These are phyloP conservation scores for Lachnellula suecica DNA, from an alignment of 2,329 filamentous ascomycete genomes.

Conservation along the genomic window DNA sequence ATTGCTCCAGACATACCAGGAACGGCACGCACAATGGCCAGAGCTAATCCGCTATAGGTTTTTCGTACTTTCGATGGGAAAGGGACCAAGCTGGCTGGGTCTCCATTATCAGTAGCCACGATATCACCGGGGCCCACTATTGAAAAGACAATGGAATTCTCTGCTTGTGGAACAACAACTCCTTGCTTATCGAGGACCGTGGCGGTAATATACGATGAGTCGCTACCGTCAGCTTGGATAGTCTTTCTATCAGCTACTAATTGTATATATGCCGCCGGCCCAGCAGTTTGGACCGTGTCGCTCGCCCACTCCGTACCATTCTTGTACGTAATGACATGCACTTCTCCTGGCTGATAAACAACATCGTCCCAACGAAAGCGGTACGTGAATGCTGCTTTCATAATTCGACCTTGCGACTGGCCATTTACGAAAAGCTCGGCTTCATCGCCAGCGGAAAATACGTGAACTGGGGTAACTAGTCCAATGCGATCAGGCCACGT, in stretches of 20 bases:
- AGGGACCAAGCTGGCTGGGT: slow-evolving; percentile 43
- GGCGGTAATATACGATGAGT: slow-evolving; percentile 47
- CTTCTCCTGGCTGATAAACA: slow-evolving; percentile 45
- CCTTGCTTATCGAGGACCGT: slow-evolving; percentile 45
- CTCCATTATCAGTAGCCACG: slow-evolving; percentile 51
- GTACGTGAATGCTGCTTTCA: slow-evolving; percentile 38
- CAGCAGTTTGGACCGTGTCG: slow-evolving; percentile 41
- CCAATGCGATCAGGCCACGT: slow-evolving; percentile 50
- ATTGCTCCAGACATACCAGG: slow-evolving; percentile 26
- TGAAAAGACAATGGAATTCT: slow-evolving; percentile 43
- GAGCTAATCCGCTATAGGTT: slow-evolving; percentile 41
- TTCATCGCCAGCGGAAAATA: slow-evolving; percentile 51
- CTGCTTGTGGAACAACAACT: slow-evolving; percentile 42
- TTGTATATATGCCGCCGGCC: slow-evolving; percentile 37
- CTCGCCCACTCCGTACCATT: slow-evolving; percentile 46
- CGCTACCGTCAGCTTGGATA: slow-evolving; percentile 42
- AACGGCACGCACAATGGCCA: slow-evolving; percentile 39
- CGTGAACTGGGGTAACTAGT: slow-evolving; percentile 51
- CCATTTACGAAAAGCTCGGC: slow-evolving; percentile 56
- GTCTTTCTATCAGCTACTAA: slow-evolving; percentile 40
- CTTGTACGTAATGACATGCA: slow-evolving; percentile 48
- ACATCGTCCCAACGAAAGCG: slow-evolving; percentile 54
- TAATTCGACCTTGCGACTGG: slow-evolving; percentile 41
- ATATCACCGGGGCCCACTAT: slow-evolving; percentile 44
- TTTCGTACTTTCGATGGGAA: slow-evolving; percentile 41